Evolutionary conservation across 495 filamentous ascomycete genomes (phyloP).

Genomic region (Hypoxylon intermedium): DNA sequence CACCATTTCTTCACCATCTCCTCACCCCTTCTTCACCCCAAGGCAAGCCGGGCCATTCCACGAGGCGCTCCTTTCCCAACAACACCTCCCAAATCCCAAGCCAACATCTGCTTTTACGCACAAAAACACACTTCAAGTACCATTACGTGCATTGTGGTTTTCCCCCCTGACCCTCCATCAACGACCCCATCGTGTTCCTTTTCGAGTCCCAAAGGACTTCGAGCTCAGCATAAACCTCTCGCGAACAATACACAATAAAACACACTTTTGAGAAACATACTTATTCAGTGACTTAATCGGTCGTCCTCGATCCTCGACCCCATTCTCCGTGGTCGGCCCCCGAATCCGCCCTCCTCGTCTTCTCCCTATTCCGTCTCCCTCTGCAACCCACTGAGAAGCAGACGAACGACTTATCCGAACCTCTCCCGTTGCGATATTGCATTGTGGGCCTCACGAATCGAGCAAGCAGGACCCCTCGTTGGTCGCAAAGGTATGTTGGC

Average conservation of each 20-base stretch:
- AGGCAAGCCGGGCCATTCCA: conserved; percentile 2
- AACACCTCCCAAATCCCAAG: too few species aligned
- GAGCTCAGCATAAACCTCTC: neutral
- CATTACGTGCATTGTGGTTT: too few species aligned
- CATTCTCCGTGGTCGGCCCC: neutral
- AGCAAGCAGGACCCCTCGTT: neutral
- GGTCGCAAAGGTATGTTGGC: conserved; percentile 22
- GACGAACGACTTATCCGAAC: neutral
- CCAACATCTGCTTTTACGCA: too few species aligned
- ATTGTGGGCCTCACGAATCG: conserved; percentile 5
- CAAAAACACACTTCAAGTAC: too few species aligned
- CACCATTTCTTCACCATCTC: too few species aligned
- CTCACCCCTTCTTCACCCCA: too few species aligned
- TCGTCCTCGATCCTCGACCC: conserved; percentile 1
- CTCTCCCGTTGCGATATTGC: conserved; percentile 2
- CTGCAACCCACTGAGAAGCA: neutral
- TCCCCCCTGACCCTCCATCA: too few species aligned
- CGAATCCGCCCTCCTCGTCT: conserved; percentile 2
- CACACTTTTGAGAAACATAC: neutral
- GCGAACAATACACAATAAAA: too few species aligned
- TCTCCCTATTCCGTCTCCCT: neutral
- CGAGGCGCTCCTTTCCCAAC: neutral
- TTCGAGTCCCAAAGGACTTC: neutral
- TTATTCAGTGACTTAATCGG: neutral
- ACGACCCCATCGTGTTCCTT: neutral